Evolutionary conservation across 805 yeast genomes (phyloP).

Genomic region (Yarrowia hollandica): DNA sequence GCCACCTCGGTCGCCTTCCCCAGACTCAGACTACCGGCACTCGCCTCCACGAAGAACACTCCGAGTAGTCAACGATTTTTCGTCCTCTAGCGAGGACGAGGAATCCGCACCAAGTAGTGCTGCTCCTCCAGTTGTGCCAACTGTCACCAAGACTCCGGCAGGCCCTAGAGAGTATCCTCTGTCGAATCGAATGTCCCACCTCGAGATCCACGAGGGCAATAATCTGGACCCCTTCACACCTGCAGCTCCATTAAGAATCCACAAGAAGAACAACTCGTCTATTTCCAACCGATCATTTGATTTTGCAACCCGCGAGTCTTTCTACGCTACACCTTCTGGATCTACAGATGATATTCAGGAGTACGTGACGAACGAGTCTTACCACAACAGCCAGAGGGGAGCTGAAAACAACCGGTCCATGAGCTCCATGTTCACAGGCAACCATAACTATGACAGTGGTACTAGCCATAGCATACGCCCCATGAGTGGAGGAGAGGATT

Average conservation of each 20-base stretch:
- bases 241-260: constrained; percentile 11
- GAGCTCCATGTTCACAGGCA: neutral
- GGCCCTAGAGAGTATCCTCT: constrained; percentile 21
- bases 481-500: constrained; percentile 13
- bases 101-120: neutral
- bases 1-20: neutral
- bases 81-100: constrained; percentile 22
- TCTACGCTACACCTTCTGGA: constrained; percentile 20
- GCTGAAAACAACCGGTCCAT: neutral
- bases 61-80: constrained; percentile 22
- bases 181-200: constrained; percentile 5
- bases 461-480: neutral
- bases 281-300: constrained; percentile 16
- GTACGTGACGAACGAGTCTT: constrained; percentile 17
- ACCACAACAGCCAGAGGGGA: neutral
- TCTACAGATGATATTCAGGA: constrained; percentile 16
- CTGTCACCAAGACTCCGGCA: constrained; percentile 6
- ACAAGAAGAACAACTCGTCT: constrained; percentile 4
- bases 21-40: neutral
- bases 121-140: neutral
- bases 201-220: constrained; percentile 11
- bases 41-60: constrained; percentile 16
- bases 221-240: constrained; percentile 16
- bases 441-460: constrained; percentile 10
- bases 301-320: constrained; percentile 4